A percentile compares a stretch with the other conserved stretches of the same genome.
These are phyloP conservation scores for Leishmania braziliensis DNA, from an alignment of 208 protist genomes.

Conservation along the genomic window DNA sequence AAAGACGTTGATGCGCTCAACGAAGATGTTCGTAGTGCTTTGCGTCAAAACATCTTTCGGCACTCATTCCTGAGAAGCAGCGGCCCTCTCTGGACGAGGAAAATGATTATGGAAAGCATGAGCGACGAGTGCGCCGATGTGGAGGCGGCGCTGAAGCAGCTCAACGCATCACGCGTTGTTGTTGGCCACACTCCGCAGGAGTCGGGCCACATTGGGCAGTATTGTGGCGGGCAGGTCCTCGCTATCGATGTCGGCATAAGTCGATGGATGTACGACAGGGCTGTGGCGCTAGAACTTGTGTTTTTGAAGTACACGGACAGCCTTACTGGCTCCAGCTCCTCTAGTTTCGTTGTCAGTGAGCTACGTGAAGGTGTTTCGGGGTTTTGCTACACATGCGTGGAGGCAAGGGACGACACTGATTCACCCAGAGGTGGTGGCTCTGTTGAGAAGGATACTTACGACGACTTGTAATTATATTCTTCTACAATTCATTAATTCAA, in stretches of 20 bases:
- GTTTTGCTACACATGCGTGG: not conserved
- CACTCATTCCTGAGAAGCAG: constrained; percentile 43
- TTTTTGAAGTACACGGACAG: constrained; percentile 33
- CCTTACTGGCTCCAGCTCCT: constrained; percentile 9
- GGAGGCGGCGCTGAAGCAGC: constrained; percentile 27
- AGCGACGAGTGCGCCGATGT: constrained; percentile 50
- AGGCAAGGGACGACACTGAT: not conserved
- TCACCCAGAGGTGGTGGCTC: not conserved
- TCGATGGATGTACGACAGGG: constrained; percentile 72
- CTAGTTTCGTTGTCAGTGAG: constrained; percentile 33
- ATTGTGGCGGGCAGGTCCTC: constrained; percentile 62
- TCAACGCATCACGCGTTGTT: constrained; percentile 58
- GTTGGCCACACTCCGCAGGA: constrained; percentile 78
- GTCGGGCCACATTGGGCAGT: constrained; percentile 55
- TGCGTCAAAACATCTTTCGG: constrained; percentile 36
- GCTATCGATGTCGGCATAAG: constrained; percentile 78
- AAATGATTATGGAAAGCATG: constrained; percentile 67
- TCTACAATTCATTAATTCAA: not conserved
- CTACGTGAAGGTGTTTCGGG: constrained; percentile 20
- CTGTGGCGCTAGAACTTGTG: constrained; percentile 62
- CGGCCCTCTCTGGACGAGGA: constrained; percentile 75
- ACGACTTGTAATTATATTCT: constrained; percentile 23
- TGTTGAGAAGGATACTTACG: constrained; percentile 18
- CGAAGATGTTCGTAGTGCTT: constrained; percentile 36
- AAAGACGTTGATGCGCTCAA: constrained; percentile 43